Base-by-base conservation (phyloP, 2,329 filamentous ascomycete genomes). In the Phialemonium atrogriseum region DNA sequence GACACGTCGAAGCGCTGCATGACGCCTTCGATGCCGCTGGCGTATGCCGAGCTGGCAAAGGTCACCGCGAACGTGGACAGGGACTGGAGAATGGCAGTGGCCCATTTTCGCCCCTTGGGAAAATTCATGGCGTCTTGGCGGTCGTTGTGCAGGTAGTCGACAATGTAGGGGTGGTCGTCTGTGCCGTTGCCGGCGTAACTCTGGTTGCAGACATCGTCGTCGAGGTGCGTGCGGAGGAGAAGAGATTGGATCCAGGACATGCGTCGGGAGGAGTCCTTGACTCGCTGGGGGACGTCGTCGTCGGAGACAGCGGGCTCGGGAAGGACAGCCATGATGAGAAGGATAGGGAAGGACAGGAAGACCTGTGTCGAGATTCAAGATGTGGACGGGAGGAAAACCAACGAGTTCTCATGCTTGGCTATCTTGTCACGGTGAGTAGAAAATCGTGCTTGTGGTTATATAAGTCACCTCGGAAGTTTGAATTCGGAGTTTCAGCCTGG, bases 401-500 rank as follows among this genome's bases (percentile, higher is more conserved):
- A 34, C 34, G 24, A 40, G 20, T 28, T 43, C 37, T 30, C 27
- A 28, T 34, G 27, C 16, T 19, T 16, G 27, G 15, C 11, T 16
- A 30, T 30, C 38, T 32, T 37, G 33, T 41, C 37, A 39, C 36
- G 15, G 30, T 36, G 32, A 40, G 32, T 37, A 39, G 36, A 19
- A 32, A 34, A 33, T 31, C 27, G 37, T 42, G 30, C 36, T 42
- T 30, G 39, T 22, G 27, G 24, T 39, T 37, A 42, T 44, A 39
- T 42, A 44, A 27, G 38, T 41, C 27, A 30, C 33, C 26, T 44
- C 34, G 39, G 41, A 45, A 39, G 26, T 44, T 39, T 39, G 31
- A 24, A 33, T 37, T 44, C 41, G 43, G 37, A 40, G 40, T 46
- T 42, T 44, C 39, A 39, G 37, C 33, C 15, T 41, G 27, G 36